Evolutionary conservation across 148 eudicot species (phyloP).

Genomic region (Simmondsia chinensis): DNA sequence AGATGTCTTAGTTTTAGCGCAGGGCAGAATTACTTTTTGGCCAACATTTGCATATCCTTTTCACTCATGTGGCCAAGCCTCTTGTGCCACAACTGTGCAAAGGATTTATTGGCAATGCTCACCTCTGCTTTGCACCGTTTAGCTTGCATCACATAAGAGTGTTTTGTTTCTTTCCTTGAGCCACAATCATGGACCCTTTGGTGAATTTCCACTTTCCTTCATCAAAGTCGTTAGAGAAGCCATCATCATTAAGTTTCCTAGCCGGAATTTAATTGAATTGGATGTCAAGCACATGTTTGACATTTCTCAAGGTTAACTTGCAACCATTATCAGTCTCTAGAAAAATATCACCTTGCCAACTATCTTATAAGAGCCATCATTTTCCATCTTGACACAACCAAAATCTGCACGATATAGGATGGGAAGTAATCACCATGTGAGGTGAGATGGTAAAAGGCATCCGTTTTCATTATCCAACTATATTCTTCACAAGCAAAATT

Average conservation of each 20-base stretch:
- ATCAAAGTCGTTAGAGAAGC: neutral
- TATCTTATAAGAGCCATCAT: constrained; percentile 5
- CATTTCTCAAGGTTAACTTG: neutral
- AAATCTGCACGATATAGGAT: constrained; percentile 1
- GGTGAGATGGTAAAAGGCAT: constrained; percentile 2
- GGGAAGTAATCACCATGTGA: constrained; percentile 3
- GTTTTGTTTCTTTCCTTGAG: neutral
- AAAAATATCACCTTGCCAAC: neutral
- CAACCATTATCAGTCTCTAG: constrained; percentile 2
- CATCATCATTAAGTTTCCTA: constrained; percentile 6
- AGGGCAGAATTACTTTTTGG: neutral
- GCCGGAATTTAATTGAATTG: neutral
- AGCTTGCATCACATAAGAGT: neutral
- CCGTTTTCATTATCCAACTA: constrained; percentile 1
- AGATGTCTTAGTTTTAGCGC: neutral
- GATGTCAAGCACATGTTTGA: neutral
- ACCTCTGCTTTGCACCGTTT: neutral
- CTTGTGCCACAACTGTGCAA: constrained; percentile 4
- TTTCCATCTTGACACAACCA: constrained; percentile 6
- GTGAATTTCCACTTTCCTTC: constrained; percentile 6
- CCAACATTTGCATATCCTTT: neutral
- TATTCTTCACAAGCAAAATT: constrained; percentile 3
- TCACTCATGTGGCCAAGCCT: constrained; percentile 8
- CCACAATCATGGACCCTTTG: neutral
- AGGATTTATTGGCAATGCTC: constrained; percentile 2